A percentile compares a stretch with the other conserved stretches of the same genome.
These are phyloP conservation scores for Penicillium robsamsonii DNA, from an alignment of 495 filamentous ascomycete genomes.

Conservation along the genomic window DNA sequence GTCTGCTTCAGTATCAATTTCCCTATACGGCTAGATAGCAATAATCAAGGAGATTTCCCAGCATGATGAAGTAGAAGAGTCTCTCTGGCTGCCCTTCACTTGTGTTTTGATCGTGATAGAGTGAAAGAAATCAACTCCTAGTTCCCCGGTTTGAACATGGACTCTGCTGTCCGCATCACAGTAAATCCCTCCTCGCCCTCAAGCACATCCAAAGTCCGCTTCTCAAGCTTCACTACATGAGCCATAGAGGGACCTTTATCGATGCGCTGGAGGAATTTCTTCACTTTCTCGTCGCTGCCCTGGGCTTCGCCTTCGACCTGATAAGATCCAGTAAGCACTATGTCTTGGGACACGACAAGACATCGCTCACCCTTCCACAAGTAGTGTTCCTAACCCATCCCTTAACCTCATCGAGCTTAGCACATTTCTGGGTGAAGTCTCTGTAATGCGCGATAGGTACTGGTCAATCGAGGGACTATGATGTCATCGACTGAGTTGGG, in stretches of 20 bases:
- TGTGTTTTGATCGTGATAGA: neutral
- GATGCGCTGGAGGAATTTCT: conserved; percentile 71
- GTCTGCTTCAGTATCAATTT: neutral
- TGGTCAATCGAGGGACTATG: conserved; percentile 6
- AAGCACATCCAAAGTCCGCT: conserved; percentile 57
- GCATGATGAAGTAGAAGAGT: neutral
- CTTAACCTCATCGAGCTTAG: conserved; percentile 61
- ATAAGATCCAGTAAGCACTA: neutral
- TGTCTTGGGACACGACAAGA: neutral
- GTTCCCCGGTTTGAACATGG: conserved; percentile 22
- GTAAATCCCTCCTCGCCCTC: conserved; percentile 65
- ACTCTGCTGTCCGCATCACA: conserved; percentile 41
- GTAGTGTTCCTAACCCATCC: conserved; percentile 78
- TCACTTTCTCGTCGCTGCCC: conserved; percentile 60
- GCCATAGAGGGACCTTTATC: conserved; percentile 68
- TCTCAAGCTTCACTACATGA: conserved; percentile 70
- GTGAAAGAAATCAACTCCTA: neutral
- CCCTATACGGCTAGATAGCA: neutral
- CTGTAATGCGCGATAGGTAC: conserved; percentile 35
- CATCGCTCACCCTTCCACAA: conserved; percentile 59
- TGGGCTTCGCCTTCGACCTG: conserved; percentile 93
- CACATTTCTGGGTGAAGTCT: conserved; percentile 69
- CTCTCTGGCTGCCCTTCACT: neutral
- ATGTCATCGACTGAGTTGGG: conserved; percentile 19
- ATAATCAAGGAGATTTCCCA: neutral